Base-by-base conservation (phyloP, 495 filamentous ascomycete species). In the Trichocladium uniseriatum region DNA sequence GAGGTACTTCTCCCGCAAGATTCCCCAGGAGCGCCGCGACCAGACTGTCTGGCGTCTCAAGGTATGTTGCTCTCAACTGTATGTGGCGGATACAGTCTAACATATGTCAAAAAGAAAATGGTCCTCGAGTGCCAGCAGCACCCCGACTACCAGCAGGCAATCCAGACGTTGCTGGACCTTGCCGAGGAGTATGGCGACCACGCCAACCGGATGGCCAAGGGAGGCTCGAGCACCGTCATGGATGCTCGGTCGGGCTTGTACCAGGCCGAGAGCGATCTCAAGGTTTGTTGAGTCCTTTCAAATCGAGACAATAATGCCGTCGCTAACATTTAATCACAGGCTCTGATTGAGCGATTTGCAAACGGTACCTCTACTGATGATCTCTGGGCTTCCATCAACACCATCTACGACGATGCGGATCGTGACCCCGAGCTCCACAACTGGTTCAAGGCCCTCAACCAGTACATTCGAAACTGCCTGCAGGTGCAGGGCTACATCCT, bases 91-190 rank as follows among this genome's bases (percentile, higher is more conserved):
- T n/a, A n/a, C n/a, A n/a, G n/a, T n/a, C n/a, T n/a, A n/a, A n/a
- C n/a, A n/a, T n/a, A n/a, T n/a, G n/a, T n/a, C n/a, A n/a, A n/a
- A n/a, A n/a, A 73, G 80, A 97, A 96, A 79, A 94, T 98, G 87
- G 69, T 98, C 21, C 76, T 95, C 47, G 92, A 98, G 73, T 84
- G 94, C 48, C 92, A 98, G 64, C 82, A 88, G 34, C 92, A 95
- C 61, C 79, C 82, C 43, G 92, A 97, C 53, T 98, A 98, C 64
- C 79, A 89, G 50, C 80, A 81, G 60, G 94, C 92, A 7, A 82
- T 97, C 52, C 79, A 89, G 52, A 95, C 90, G 11, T 66, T 98
- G 6, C 74, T 98, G 24, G 67, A 73, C 31, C 71, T 98, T 43
- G 90, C 89, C 19, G 90, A 95, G 70, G 78, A 85, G 49, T 98